Percentiles rank a stretch among this genome's conserved stretches.
phyloP scores from a whole-genome alignment of 495 filamentous ascomycete genomes.

The Lophium mytilinum region DNA sequence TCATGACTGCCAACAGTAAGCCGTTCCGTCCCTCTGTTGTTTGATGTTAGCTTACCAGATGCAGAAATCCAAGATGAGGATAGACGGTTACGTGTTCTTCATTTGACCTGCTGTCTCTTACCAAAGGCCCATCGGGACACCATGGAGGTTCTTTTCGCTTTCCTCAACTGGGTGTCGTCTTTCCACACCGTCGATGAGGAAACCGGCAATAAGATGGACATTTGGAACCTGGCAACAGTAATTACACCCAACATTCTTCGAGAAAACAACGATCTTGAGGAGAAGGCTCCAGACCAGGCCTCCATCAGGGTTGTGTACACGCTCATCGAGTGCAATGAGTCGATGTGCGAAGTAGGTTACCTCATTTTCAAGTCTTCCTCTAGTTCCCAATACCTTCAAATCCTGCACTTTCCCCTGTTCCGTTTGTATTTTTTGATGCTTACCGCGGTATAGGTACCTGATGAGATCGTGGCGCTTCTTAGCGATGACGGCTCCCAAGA shows the following conservation, averaged over 20 bases:
- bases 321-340: slow-evolving; percentile 85
- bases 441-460: slow-evolving; percentile 63
- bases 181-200: slow-evolving; percentile 96
- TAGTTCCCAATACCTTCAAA: not conserved
- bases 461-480: slow-evolving; percentile 78
- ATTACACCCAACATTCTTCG: slow-evolving; percentile 94
- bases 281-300: slow-evolving; percentile 42
- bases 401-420: not conserved
- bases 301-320: slow-evolving; percentile 87
- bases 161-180: slow-evolving; percentile 96
- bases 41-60: not conserved
- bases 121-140: slow-evolving; percentile 90
- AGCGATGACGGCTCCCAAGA: slow-evolving; percentile 75
- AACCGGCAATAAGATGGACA: slow-evolving; percentile 95
- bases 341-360: slow-evolving; percentile 84
- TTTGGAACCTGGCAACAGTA: slow-evolving; percentile 96
- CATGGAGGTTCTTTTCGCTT: slow-evolving; percentile 88
- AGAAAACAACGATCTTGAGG: slow-evolving; percentile 45
- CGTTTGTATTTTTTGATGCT: slow-evolving; percentile 1
- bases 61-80: slow-evolving; percentile 75
- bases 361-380: not conserved
- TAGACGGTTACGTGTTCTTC: slow-evolving; percentile 73
- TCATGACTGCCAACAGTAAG: slow-evolving; percentile 79
- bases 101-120: slow-evolving; percentile 86
- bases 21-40: slow-evolving; percentile 4